Percentiles rank a stretch among this genome's conserved stretches.
phyloP scores from a whole-genome alignment of 2,329 filamentous ascomycete genomes.

The Alternaria novae-zelandiae region DNA sequence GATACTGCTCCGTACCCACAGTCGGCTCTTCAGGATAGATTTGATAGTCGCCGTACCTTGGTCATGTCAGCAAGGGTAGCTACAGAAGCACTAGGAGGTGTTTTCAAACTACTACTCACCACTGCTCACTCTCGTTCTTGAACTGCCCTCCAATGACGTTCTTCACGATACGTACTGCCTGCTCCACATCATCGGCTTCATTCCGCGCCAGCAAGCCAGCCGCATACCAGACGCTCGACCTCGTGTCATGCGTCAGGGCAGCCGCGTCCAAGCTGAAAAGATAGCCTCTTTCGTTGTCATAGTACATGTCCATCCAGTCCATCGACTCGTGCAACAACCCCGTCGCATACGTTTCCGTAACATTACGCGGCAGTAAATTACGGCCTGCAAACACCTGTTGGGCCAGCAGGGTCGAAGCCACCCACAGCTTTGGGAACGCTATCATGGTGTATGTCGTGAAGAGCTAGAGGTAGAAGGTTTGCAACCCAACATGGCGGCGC shows the following conservation, averaged over 20 bases:
- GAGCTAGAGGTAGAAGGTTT: not conserved
- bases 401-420: constrained; percentile 16
- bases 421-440: constrained; percentile 13
- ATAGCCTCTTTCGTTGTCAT: constrained; percentile 61
- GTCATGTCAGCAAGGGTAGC: not conserved
- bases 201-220: constrained; percentile 65
- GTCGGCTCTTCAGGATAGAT: constrained; percentile 64
- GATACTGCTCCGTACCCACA: constrained; percentile 60
- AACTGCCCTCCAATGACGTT: constrained; percentile 63
- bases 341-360: constrained; percentile 20
- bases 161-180: constrained; percentile 61
- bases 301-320: constrained; percentile 62
- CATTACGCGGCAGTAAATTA: constrained; percentile 19
- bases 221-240: constrained; percentile 66
- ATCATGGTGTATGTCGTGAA: constrained; percentile 7
- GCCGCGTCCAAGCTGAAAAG: constrained; percentile 58
- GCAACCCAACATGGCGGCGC: not conserved
- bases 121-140: constrained; percentile 60
- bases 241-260: constrained; percentile 63
- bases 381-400: constrained; percentile 11
- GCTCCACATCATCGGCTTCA: constrained; percentile 54
- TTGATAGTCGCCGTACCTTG: constrained; percentile 60
- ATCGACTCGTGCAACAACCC: constrained; percentile 55
- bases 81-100: not conserved
- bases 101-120: constrained; percentile 49